Base-by-base conservation (phyloP, 2,329 filamentous ascomycete genomes). In the Phyllosticta citrichinensis region DNA sequence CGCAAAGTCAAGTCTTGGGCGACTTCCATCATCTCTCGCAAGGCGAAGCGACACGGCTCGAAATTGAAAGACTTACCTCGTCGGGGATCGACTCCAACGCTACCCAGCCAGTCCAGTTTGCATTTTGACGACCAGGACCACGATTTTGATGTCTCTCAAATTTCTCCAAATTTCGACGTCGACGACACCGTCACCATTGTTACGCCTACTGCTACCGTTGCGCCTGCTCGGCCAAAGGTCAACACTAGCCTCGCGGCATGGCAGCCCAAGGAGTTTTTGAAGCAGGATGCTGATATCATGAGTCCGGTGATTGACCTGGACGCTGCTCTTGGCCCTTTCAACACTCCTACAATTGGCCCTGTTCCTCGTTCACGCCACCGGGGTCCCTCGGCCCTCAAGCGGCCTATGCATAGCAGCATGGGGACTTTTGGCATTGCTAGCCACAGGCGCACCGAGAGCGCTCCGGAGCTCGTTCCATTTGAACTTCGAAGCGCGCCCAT, bases 281-380 rank as follows among this genome's bases (percentile, higher is more conserved):
- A 69, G 73, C 77, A 65, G 62, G 63, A 74, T 56, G 71, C 72
- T n/a, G 89, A 95, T 62, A 73, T 83, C 2, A 81, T 87, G 58
- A 89, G 86, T 68, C 87, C 89, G 8, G 87, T 97, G 73, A 95
- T 99, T 64, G 94, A 99, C 72, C 78, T 99, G 52, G 94, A 99
- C 75, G 93, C 92, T 19, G 94, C 93, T 25, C 81, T 97, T 1
- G 92, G 91, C 1, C 91, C 93, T 0, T 96, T 96, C 74, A 94
- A 95, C 68, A 96, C 91, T 0, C 88, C 89, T 25, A 77, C 85
- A 62, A 77, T 82, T 2, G 84, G 86, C 63, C 88, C 86, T 63
- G 83, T 84, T 2, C 86, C 85, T 8, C 79, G 79, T 62, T 80
- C 80, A 1, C 68, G 68, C 11, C 68, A 71, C 59, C 70, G 71